Conservation (phyloP, 768 basidiomycete species). For the Erythrobasidium yunnanense region DNA sequence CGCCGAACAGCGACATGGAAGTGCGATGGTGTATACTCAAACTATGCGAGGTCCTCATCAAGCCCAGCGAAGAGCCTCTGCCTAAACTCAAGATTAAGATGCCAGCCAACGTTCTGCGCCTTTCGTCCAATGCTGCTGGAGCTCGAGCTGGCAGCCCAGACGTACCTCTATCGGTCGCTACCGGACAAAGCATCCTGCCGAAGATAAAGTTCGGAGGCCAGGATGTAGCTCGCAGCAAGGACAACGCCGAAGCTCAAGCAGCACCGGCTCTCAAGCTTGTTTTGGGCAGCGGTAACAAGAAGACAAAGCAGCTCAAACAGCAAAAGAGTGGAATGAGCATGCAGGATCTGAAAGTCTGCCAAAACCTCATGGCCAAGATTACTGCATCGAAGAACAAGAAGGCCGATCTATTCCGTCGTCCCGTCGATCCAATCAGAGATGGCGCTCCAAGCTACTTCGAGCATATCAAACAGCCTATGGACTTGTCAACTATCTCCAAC, state of each 20-base stretch:
- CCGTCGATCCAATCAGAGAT: conserved; percentile 47
- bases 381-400: conserved; percentile 55
- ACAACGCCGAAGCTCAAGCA: conserved; percentile 2
- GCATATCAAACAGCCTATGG: conserved; percentile 86
- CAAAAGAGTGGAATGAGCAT: conserved; percentile 35
- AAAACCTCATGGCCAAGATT: conserved; percentile 56
- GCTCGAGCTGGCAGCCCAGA: conserved; percentile 19
- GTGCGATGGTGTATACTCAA: conserved; percentile 86
- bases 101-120: conserved; percentile 47
- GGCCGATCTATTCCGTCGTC: conserved; percentile 63
- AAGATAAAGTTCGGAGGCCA: conserved; percentile 19
- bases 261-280: conserved; percentile 12
- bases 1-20: conserved; percentile 68
- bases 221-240: neutral
- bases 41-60: conserved; percentile 75
- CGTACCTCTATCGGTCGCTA: neutral
- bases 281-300: conserved; percentile 3
- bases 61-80: conserved; percentile 66
- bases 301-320: conserved; percentile 31
- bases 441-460: conserved; percentile 53
- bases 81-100: conserved; percentile 81
- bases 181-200: conserved; percentile 1
- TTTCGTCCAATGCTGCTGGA: conserved; percentile 28
- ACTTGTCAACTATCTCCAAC: conserved; percentile 73
- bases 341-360: conserved; percentile 34